These are phyloP conservation scores for Paecilomyces sp. DNA, from an alignment of 2,329 filamentous ascomycete genomes.

Conservation along the genomic window DNA sequence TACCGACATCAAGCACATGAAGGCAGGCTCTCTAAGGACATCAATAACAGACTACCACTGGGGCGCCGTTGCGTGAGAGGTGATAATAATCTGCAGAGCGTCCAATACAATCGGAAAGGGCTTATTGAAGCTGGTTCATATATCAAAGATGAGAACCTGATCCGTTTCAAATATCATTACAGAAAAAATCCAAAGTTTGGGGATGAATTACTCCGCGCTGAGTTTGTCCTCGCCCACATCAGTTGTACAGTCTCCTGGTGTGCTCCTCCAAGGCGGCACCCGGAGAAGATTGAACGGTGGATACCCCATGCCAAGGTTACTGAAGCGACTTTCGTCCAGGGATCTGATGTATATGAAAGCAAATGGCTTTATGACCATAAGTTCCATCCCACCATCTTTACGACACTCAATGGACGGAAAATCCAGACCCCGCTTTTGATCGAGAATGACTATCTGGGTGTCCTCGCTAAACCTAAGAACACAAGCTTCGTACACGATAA, in stretches of 20 bases:
- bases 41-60: slow-evolving; percentile 33
- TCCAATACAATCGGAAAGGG: slow-evolving; percentile 48
- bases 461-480: slow-evolving; percentile 36
- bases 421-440: slow-evolving; percentile 51
- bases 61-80: slow-evolving; percentile 43
- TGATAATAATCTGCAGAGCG: slow-evolving; percentile 37
- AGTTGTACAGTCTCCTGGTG: slow-evolving; percentile 50
- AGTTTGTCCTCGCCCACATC: slow-evolving; percentile 48
- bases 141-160: slow-evolving; percentile 44
- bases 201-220: slow-evolving; percentile 50
- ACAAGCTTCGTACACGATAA: slow-evolving; percentile 45
- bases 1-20: slow-evolving; percentile 21
- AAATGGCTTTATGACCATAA: slow-evolving; percentile 44
- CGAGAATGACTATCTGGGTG: slow-evolving; percentile 37
- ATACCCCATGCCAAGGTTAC: slow-evolving; percentile 50
- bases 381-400: slow-evolving; percentile 41
- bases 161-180: slow-evolving; percentile 50
- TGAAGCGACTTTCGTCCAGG: slow-evolving; percentile 49
- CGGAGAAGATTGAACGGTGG: slow-evolving; percentile 47
- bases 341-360: slow-evolving; percentile 46
- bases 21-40: slow-evolving; percentile 17
- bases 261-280: slow-evolving; percentile 43
- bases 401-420: slow-evolving; percentile 43
- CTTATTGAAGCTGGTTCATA: slow-evolving; percentile 49
- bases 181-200: slow-evolving; percentile 47